phyloP scores from a whole-genome alignment of 441 rosid species.

The Dalechampia spathulata region DNA sequence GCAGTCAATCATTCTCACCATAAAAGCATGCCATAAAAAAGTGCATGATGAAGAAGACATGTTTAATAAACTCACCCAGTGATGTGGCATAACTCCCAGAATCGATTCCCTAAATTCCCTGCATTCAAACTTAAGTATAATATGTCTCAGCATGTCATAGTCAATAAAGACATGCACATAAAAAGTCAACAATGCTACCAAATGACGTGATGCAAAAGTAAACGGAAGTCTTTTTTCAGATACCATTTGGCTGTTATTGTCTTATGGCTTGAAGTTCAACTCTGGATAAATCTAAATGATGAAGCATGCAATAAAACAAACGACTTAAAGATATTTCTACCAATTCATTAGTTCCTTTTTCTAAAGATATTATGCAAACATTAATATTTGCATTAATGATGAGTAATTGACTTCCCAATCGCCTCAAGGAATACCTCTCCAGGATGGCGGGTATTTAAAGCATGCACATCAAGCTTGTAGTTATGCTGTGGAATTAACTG shows the following conservation, averaged over 20 bases:
- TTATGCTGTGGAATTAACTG: constrained; percentile 93
- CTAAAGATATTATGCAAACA: neutral
- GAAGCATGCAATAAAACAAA: no score
- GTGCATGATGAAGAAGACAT: neutral
- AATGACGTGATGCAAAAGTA: neutral
- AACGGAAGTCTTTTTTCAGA: neutral
- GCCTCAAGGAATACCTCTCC: constrained; percentile 63
- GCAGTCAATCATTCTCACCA: constrained; percentile 10
- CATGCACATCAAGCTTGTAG: constrained; percentile 91
- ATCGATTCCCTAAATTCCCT: constrained; percentile 97
- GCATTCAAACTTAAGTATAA: constrained; percentile 72
- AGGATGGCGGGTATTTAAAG: constrained; percentile 84
- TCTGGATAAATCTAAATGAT: no score
- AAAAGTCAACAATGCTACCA: neutral
- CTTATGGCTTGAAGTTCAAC: neutral
- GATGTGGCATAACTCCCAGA: constrained; percentile 94
- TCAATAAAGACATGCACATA: constrained; percentile 9
- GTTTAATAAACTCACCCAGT: constrained; percentile 56
- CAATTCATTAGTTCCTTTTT: neutral
- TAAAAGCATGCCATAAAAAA: neutral
- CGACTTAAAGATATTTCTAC: neutral
- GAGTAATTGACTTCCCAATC: neutral
- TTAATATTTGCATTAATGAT: neutral
- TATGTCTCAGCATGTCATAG: constrained; percentile 23
- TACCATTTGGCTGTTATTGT: neutral